Evolutionary conservation across 495 filamentous ascomycete genomes (phyloP), one percentile per base, ranked within the genome.

Genomic region (Aspergillus haitiensis): DNA sequence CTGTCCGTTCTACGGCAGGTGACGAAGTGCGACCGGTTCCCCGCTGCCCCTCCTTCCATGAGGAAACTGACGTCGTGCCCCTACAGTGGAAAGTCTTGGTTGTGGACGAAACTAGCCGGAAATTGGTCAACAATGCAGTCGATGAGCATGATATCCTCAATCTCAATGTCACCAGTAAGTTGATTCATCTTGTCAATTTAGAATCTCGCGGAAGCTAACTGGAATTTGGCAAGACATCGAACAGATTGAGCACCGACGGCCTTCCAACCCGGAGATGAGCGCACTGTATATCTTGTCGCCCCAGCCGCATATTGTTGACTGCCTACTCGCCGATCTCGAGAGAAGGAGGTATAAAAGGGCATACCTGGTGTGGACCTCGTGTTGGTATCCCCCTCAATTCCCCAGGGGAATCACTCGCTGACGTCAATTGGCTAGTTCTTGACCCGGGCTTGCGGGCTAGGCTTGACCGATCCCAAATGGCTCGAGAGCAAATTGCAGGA

Each of bases 71-170:
- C 70, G 57, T 47, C 61, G 53, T 15, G 18, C 36, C 33, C 60
- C 34, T 63, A 49, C 70, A 98, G 93, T 98, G 94, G 94, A 97
- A 96, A 82, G 88, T 97, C 64, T 75, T 98, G 67, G 88, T 98
- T 34, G 74, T 95, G 64, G 94, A 98, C 75, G 86, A 88, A 61
- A 77, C 74, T 18, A 90, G 89, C 70, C 86, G 85, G 69, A 88
- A 86, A 68, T 77, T 98, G 63, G 81, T 98, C 63, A 87, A 94
- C 71, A 91, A 88, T 81, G 89, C 90, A 27, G 84, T 92, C 66
- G 92, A 90, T 62, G 89, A 96, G 75, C 92, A 97, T 81, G 90
- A 96, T 70, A 93, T 98, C 56, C 87, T 98, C 70, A 93, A 94
- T 70, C 82, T 92, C 72, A 95, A 95, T 70, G 89, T 98, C 69